phyloP scores from a whole-genome alignment of 2,329 filamentous ascomycete species.

The Diplodia sapinea region DNA sequence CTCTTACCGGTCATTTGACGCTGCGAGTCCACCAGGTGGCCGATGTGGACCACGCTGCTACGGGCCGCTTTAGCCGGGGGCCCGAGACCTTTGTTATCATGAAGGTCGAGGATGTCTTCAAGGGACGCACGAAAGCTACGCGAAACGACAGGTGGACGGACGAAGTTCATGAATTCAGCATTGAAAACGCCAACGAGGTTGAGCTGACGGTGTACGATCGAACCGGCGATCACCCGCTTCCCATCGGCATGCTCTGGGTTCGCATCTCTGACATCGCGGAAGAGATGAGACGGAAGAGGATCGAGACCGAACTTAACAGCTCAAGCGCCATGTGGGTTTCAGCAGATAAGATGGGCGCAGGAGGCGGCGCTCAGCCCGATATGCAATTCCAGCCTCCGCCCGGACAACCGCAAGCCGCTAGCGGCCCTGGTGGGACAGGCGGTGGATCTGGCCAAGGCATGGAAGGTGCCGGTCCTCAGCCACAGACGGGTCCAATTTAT shows the following conservation, averaged over 20 bases:
- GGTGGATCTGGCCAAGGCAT: slow-evolving; percentile 44
- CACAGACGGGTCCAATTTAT: slow-evolving; percentile 61
- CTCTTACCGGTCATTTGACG: slow-evolving; percentile 87
- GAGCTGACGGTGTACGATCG: slow-evolving; percentile 98
- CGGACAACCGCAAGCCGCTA: slow-evolving; percentile 43
- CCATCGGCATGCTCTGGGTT: slow-evolving; percentile 95
- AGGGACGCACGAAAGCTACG: slow-evolving; percentile 83
- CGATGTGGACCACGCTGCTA: slow-evolving; percentile 90
- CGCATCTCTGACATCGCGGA: slow-evolving; percentile 96
- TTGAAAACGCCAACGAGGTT: slow-evolving; percentile 98
- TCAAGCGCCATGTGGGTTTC: slow-evolving; percentile 85
- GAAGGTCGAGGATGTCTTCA: slow-evolving; percentile 93
- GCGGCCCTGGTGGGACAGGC: slow-evolving; percentile 44
- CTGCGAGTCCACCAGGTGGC: slow-evolving; percentile 87
- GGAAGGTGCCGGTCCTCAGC: slow-evolving; percentile 46
- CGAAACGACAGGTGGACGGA: slow-evolving; percentile 90
- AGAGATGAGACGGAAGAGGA: slow-evolving; percentile 95
- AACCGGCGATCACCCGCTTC: slow-evolving; percentile 79
- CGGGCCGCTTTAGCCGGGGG: slow-evolving; percentile 80
- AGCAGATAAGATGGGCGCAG: slow-evolving; percentile 87
- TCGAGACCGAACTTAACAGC: slow-evolving; percentile 92
- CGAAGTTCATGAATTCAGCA: slow-evolving; percentile 88
- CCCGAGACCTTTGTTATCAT: slow-evolving; percentile 95
- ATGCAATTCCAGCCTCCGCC: slow-evolving; percentile 61
- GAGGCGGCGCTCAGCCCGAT: slow-evolving; percentile 57